These are phyloP conservation scores for Diplodia intermedia DNA, from an alignment of 2,329 filamentous ascomycete genomes.

Conservation along the genomic window DNA sequence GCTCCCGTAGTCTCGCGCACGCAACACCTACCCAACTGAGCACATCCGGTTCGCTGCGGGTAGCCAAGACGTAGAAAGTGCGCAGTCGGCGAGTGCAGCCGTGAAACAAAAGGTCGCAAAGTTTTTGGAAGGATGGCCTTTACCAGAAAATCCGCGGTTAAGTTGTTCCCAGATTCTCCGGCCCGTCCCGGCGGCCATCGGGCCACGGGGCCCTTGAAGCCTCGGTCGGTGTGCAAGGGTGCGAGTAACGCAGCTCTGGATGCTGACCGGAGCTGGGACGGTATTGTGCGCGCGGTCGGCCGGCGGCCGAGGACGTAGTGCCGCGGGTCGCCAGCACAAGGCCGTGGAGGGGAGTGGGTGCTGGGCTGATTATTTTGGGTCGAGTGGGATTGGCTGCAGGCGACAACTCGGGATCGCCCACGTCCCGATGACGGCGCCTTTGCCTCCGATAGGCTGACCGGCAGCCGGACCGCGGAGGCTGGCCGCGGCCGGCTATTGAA, in stretches of 20 bases:
- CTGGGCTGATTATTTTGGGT: conserved; percentile 4
- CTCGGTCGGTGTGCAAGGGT: background rate
- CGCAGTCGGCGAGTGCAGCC: background rate
- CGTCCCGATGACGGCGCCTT: conserved; percentile 13
- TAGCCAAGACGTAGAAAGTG: background rate
- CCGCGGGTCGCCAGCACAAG: too few relatives aligned
- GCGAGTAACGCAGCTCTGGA: background rate
- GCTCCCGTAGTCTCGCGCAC: conserved; percentile 7
- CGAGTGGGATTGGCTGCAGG: background rate
- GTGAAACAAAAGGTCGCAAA: background rate
- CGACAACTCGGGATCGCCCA: conserved; percentile 10
- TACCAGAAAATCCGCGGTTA: background rate
- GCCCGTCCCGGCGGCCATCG: background rate
- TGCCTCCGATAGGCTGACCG: background rate
- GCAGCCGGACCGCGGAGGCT: background rate
- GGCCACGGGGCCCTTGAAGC: background rate
- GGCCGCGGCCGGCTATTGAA: background rate
- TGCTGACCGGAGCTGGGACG: background rate
- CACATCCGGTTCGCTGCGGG: background rate
- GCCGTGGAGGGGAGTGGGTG: background rate
- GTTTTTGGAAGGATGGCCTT: background rate
- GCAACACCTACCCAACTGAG: background rate
- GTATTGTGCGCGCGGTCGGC: background rate
- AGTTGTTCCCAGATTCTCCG: background rate
- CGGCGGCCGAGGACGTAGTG: background rate